Conservation (phyloP, 1,139 yeast genomes). For the Starmera stellimalicola region DNA sequence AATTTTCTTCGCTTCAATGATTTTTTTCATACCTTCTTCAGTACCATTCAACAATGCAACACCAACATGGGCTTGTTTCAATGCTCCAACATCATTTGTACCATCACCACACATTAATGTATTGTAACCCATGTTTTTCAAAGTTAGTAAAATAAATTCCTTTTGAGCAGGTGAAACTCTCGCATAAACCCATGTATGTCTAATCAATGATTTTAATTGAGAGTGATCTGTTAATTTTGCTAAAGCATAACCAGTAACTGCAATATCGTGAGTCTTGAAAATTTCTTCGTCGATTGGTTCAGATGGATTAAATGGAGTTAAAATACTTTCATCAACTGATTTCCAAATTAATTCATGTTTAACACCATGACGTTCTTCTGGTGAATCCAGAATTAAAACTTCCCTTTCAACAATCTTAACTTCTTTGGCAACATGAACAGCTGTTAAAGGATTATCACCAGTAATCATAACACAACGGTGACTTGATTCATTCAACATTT, state of each 20-base stretch:
- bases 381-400: conserved; percentile 79
- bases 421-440: conserved; percentile 94
- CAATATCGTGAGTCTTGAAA: conserved; percentile 68
- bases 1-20: conserved; percentile 70
- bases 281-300: conserved; percentile 49
- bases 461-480: conserved; percentile 97
- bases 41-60: conserved; percentile 96
- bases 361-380: conserved; percentile 49
- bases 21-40: conserved; percentile 84
- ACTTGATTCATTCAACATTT: conserved; percentile 89
- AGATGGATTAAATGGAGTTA: conserved; percentile 58
- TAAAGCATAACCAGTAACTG: conserved; percentile 91
- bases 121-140: conserved; percentile 83
- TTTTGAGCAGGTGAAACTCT: conserved; percentile 96
- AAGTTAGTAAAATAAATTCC: conserved; percentile 76
- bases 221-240: conserved; percentile 51
- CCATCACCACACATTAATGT: conserved; percentile 99
- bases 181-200: conserved; percentile 94
- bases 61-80: conserved; percentile 97
- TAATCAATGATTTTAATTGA: conserved; percentile 63
- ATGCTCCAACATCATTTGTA: conserved; percentile 98
- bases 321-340: conserved; percentile 66
- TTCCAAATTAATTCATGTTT: conserved; percentile 68
- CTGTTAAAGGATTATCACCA: conserved; percentile 98
- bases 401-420: conserved; percentile 80